Evolutionary conservation across 2,329 filamentous ascomycete species (phyloP), one percentile per base, ranked within the genome.

Genomic region (Cladophialophora carrionii): DNA sequence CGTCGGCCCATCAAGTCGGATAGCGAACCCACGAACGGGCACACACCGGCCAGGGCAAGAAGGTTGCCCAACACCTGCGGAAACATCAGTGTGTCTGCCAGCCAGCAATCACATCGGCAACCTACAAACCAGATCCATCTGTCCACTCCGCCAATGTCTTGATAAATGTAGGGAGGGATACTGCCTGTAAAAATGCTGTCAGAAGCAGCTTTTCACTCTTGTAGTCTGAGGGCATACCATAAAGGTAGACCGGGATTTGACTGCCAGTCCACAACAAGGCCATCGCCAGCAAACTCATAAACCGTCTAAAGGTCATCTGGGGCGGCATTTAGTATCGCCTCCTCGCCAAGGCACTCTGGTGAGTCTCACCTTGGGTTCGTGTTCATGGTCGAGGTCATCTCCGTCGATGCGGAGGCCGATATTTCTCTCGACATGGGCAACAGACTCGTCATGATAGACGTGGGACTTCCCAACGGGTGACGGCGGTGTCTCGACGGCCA

Each of bases 21-120:
- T 0, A 89, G 75, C 0, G 85, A 84, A 9, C 88, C 88, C 0
- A 90, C 88, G 70, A 91, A 87, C 3, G 85, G 85, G 68, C 84
- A 86, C 6, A 86, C 78, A 9, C 82, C 82, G 3, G 84, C 83
- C 51, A 84, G 79, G 26, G 83, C 78, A n/a, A 87, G 80, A 12
- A 87, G 76, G 68, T 86, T 83, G 26, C 77, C 79, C 14, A 82
- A 72, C 22, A 84, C 51, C 55, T 63, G 43, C 3, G 32, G 17
- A 24, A 10, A 10, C 9, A 20, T 60, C n/a, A 60, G 57, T 31
- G 34, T 24, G n/a, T 9, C 26, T 34, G 56, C 12, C 10, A 20
- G 14, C 17, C 17, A 29, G 26, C 17, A 31, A 7, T 49, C 26
- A 4, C 5, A 24, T 49, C 20, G 29, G 7, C 24, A 31, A 60